Conservation (phyloP, 108 stramenopile genomes). For the Cyclostephanos tholiformis region DNA sequence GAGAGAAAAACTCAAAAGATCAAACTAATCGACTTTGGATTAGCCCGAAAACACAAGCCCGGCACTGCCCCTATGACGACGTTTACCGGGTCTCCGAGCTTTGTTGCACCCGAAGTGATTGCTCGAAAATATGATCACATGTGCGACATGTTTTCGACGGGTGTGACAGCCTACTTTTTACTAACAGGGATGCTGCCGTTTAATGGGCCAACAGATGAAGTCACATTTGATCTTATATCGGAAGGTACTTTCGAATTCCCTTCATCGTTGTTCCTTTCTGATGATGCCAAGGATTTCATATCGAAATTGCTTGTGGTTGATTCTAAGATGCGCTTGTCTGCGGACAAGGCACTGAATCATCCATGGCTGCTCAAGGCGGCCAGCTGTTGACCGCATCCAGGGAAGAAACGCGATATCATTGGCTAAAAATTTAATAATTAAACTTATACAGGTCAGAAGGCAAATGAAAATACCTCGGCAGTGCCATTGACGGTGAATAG, state of each 20-base stretch:
- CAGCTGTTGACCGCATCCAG: conserved; percentile 21
- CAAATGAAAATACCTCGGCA: no score
- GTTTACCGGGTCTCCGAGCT: conserved; percentile 43
- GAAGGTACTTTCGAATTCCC: conserved; percentile 35
- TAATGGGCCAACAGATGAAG: conserved; percentile 38
- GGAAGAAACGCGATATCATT: no score
- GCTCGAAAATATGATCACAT: conserved; percentile 39
- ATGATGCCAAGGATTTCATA: conserved; percentile 88
- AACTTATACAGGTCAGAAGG: not conserved
- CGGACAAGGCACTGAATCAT: conserved; percentile 74
- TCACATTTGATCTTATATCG: conserved; percentile 39
- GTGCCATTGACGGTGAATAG: no score
- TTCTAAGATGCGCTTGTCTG: conserved; percentile 76
- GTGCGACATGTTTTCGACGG: conserved; percentile 44
- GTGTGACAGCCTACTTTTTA: conserved; percentile 45
- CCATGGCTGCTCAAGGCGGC: conserved; percentile 70
- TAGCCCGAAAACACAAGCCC: conserved; percentile 37
- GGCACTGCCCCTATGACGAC: conserved; percentile 42
- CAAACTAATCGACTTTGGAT: conserved; percentile 46
- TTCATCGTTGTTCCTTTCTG: conserved; percentile 55
- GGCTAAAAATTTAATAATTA: no score
- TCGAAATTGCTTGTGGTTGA: conserved; percentile 65
- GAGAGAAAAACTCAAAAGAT: conserved; percentile 37
- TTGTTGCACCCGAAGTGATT: conserved; percentile 50
- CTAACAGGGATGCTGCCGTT: conserved; percentile 49